Conservation (phyloP, 306 rosid species). For the Nissolia schottii region DNA sequence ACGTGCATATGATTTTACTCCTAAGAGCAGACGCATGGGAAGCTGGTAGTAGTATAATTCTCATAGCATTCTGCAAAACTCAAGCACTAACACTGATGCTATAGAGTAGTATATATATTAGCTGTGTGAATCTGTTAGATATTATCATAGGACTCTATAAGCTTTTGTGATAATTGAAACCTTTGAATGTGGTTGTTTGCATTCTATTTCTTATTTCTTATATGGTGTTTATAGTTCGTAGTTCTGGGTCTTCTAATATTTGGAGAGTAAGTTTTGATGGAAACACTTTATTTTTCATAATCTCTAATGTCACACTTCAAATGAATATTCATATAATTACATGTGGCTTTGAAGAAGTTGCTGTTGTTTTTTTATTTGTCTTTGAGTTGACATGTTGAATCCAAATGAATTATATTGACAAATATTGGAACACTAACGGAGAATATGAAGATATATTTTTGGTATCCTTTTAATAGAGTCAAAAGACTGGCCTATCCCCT, state of each 20-base stretch:
- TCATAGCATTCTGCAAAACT: not conserved
- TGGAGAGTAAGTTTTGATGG: not conserved
- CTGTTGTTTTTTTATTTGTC: not conserved
- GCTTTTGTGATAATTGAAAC: not conserved
- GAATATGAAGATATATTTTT: not conserved
- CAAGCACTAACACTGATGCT: not conserved
- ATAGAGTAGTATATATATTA: not conserved
- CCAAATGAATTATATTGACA: not conserved
- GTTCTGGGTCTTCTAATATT: not conserved
- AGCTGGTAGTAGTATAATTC: slow-evolving; percentile 5
- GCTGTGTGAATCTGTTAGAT: not conserved
- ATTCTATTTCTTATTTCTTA: not conserved
- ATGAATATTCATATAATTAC: not conserved
- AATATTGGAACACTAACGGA: not conserved
- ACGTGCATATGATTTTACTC: not conserved
- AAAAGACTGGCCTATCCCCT: not conserved
- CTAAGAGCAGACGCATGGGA: not conserved
- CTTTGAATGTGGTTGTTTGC: not conserved
- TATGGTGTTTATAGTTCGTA: not conserved
- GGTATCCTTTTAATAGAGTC: not conserved
- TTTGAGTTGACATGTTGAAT: not conserved
- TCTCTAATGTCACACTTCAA: not conserved
- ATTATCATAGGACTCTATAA: not conserved
- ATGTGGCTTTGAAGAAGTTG: not conserved
- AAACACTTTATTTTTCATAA: not conserved